These are phyloP conservation scores for Atalantia buxifolia DNA, from an alignment of 345 rosid species.

Conservation along the genomic window DNA sequence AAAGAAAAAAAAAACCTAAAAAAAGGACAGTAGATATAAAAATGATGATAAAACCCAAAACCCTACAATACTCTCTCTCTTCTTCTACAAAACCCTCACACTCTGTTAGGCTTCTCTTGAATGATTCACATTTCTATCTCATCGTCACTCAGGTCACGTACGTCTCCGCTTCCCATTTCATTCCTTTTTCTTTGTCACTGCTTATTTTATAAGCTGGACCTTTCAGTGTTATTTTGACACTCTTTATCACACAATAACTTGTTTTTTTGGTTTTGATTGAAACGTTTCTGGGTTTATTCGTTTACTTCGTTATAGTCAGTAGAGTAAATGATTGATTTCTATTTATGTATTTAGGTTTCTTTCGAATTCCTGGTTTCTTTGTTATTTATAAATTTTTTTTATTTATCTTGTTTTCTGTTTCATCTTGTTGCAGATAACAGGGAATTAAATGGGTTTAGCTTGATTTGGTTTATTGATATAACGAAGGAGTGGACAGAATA, in stretches of 20 bases:
- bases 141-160: neutral
- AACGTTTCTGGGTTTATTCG: neutral
- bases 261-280: neutral
- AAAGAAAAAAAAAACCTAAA: neutral
- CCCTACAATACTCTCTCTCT: constrained; percentile 23
- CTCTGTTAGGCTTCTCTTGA: neutral
- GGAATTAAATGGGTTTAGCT: constrained; percentile 3
- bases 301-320: neutral
- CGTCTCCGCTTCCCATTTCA: neutral
- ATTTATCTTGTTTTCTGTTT: neutral
- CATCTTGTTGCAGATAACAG: constrained; percentile 3
- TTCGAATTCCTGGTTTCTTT: neutral
- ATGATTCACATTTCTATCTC: neutral
- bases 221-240: neutral
- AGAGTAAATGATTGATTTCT: neutral
- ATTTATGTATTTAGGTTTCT: neutral
- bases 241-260: neutral
- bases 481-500: neutral
- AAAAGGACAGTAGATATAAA: neutral
- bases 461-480: neutral
- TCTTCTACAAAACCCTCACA: constrained; percentile 12
- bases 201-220: neutral
- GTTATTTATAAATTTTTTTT: neutral
- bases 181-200: neutral
- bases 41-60: constrained; percentile 53